Conservation (phyloP, 164 flowering plant genomes). For the Akebia trifoliata region DNA sequence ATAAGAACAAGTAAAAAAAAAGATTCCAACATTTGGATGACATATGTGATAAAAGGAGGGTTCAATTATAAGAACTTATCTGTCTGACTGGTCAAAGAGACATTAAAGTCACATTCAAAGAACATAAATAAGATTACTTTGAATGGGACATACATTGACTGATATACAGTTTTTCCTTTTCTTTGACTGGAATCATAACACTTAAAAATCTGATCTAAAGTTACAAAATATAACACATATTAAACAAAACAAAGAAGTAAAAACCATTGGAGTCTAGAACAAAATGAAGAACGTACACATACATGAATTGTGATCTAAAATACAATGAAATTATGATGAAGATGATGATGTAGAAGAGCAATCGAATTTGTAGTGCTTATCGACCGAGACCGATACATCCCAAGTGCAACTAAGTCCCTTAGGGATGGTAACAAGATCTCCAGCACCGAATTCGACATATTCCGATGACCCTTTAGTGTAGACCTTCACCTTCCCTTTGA, state of each 20-base stretch:
- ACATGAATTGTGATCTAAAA: not conserved
- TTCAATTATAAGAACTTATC: not conserved
- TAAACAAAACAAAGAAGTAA: not conserved
- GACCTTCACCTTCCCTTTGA: conserved; percentile 77
- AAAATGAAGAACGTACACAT: conserved; percentile 1
- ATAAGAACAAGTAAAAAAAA: not conserved
- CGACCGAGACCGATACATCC: conserved; percentile 68
- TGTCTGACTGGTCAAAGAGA: conserved; percentile 20
- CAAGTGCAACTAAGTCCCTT: conserved; percentile 70
- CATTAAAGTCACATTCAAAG: conserved; percentile 25
- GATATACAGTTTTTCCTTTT: not conserved
- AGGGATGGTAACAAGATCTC: conserved; percentile 47
- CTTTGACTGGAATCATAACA: conserved; percentile 11
- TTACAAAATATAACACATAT: not conserved
- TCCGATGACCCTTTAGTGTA: conserved; percentile 48
- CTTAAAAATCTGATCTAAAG: not conserved
- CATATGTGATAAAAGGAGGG: not conserved
- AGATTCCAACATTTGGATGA: not conserved
- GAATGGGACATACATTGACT: conserved; percentile 25
- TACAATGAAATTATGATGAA: not conserved
- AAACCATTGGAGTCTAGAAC: not conserved
- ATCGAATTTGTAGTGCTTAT: conserved; percentile 70
- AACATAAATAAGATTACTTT: conserved; percentile 20
- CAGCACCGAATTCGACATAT: conserved; percentile 74
- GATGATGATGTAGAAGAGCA: conserved; percentile 24